Evolutionary conservation across 2,329 filamentous ascomycete genomes (phyloP).

Genomic region (Rhynchosporium agropyri): DNA sequence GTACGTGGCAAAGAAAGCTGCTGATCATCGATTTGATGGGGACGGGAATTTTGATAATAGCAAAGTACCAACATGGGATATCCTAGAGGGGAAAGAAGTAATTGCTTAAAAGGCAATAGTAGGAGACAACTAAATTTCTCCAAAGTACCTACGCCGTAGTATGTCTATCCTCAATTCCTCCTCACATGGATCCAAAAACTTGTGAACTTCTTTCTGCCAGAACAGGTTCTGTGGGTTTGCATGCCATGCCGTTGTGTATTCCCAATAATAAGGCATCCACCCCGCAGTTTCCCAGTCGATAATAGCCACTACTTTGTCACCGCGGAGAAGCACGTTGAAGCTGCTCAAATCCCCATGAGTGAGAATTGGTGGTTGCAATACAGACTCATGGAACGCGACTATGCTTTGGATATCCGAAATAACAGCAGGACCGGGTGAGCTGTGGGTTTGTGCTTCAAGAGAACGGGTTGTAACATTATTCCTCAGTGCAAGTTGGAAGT

Average conservation of each 20-base stretch:
- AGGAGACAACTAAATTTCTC: conserved; percentile 14
- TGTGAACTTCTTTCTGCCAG: neutral
- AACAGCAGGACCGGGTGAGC: conserved; percentile 7
- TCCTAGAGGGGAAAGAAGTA: conserved; percentile 13
- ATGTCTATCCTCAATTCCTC: conserved; percentile 47
- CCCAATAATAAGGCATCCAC: conserved; percentile 47
- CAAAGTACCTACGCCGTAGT: conserved; percentile 34
- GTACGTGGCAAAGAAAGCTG: conserved; percentile 44
- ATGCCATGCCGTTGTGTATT: conserved; percentile 46
- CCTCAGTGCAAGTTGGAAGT: conserved; percentile 20
- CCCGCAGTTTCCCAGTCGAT: conserved; percentile 49
- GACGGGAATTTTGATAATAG: conserved; percentile 13
- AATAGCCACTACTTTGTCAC: conserved; percentile 46
- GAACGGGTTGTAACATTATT: conserved; percentile 13
- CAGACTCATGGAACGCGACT: conserved; percentile 19
- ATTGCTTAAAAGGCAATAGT: conserved; percentile 10
- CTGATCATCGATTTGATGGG: neutral
- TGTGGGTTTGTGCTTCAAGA: conserved; percentile 17
- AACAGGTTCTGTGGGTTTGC: conserved; percentile 44
- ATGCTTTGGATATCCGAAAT: conserved; percentile 17
- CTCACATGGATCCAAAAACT: conserved; percentile 44
- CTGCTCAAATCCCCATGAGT: conserved; percentile 53
- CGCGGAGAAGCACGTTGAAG: conserved; percentile 48
- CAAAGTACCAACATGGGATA: conserved; percentile 15
- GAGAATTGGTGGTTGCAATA: conserved; percentile 25